These are phyloP conservation scores for Microstroma glucosiphilum DNA, from an alignment of 1,284 basidiomycete genomes.

Conservation along the genomic window DNA sequence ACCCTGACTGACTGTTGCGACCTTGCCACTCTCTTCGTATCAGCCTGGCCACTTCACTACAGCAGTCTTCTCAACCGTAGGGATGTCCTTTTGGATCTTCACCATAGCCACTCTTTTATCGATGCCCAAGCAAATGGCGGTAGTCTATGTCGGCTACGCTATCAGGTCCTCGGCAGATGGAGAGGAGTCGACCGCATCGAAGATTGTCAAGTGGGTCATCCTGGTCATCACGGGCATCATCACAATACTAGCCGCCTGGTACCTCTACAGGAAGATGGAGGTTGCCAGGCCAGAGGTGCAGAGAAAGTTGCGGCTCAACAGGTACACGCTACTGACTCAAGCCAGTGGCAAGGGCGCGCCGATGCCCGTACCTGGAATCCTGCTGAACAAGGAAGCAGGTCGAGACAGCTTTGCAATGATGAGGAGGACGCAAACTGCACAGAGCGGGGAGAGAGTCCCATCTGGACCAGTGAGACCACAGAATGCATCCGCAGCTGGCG, in stretches of 20 bases:
- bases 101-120: conserved; percentile 66
- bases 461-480: too few relatives aligned
- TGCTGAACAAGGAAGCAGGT: too few relatives aligned
- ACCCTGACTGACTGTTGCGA: too few relatives aligned
- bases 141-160: conserved; percentile 46
- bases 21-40: neutral
- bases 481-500: too few relatives aligned
- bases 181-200: conserved; percentile 34
- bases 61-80: conserved; percentile 69
- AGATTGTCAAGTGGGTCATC: conserved; percentile 48
- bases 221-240: conserved; percentile 55
- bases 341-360: neutral
- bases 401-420: too few relatives aligned
- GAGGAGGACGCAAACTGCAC: too few relatives aligned
- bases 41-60: conserved; percentile 60
- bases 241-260: conserved; percentile 74
- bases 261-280: conserved; percentile 70
- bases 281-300: conserved; percentile 63
- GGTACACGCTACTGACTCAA: conserved; percentile 53
- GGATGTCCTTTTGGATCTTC: conserved; percentile 66
- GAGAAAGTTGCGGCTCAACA: conserved; percentile 60
- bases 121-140: conserved; percentile 61
- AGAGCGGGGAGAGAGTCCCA: too few relatives aligned
- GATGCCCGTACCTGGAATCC: too few relatives aligned
- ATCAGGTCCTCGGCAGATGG: conserved; percentile 33